These are phyloP conservation scores for Penicillium mononematosum DNA, from an alignment of 495 filamentous ascomycete species.

Conservation along the genomic window DNA sequence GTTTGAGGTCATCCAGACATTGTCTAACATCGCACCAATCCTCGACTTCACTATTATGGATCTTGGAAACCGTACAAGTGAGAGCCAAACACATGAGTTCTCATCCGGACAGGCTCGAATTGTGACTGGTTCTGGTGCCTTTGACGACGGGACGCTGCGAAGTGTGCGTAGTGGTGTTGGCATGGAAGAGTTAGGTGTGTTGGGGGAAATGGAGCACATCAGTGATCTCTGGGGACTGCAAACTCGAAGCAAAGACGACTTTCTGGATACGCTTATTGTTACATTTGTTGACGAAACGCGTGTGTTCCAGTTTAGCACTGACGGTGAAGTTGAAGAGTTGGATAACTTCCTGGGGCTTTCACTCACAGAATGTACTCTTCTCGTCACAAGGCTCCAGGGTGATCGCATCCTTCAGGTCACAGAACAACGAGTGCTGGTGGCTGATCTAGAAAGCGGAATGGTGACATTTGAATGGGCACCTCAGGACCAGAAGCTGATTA, in stretches of 20 bases:
- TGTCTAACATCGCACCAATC: conserved; percentile 85
- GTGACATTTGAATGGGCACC: conserved; percentile 67
- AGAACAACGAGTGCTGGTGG: conserved; percentile 55
- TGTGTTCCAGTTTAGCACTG: conserved; percentile 69
- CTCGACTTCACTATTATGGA: conserved; percentile 95
- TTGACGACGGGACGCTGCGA: conserved; percentile 78
- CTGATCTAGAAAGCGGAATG: conserved; percentile 69
- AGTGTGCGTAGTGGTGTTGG: conserved; percentile 93
- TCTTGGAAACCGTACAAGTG: conserved; percentile 76
- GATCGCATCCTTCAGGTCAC: conserved; percentile 79
- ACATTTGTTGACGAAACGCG: conserved; percentile 84
- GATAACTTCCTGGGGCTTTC: conserved; percentile 67
- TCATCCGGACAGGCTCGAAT: conserved; percentile 94
- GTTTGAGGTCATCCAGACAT: conserved; percentile 68
- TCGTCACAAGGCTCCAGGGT: conserved; percentile 61
- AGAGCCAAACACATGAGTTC: conserved; percentile 79
- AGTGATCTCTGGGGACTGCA: conserved; percentile 66
- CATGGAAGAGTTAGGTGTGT: conserved; percentile 79
- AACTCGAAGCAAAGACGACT: conserved; percentile 45
- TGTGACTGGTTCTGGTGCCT: conserved; percentile 87
- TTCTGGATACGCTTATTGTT: conserved; percentile 69
- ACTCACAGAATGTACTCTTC: conserved; percentile 69
- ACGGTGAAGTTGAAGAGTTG: conserved; percentile 84
- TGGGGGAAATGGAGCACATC: conserved; percentile 77
- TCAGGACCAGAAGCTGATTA: conserved; percentile 59